phyloP scores from a whole-genome alignment of 805 yeast genomes.

The Cyberlindnera amylophila region DNA sequence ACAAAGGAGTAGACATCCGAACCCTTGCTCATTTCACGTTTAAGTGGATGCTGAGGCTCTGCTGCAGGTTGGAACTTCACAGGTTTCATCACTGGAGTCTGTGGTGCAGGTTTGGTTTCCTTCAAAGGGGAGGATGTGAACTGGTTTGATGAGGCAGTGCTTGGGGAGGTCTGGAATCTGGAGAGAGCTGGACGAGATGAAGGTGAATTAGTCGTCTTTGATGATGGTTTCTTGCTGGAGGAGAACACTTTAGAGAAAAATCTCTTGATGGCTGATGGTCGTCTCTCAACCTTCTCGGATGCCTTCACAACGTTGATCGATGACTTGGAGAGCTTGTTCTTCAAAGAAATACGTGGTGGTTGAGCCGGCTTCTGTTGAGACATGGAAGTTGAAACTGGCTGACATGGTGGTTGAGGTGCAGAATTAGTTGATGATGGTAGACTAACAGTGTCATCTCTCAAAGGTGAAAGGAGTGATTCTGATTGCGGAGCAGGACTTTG shows the following conservation, averaged over 20 bases:
- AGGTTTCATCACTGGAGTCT: neutral
- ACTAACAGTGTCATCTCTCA: neutral
- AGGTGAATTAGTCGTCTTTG: neutral
- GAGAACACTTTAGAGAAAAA: slow-evolving; percentile 21
- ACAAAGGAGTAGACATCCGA: slow-evolving; percentile 23
- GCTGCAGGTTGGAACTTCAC: neutral
- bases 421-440: too few species aligned
- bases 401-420: too few species aligned
- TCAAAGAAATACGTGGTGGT: neutral
- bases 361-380: too few species aligned
- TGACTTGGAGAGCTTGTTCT: neutral
- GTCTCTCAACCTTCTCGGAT: slow-evolving; percentile 11
- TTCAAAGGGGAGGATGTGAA: neutral
- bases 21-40: slow-evolving; percentile 4
- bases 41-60: slow-evolving; percentile 3
- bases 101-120: neutral
- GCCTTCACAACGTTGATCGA: neutral
- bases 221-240: slow-evolving; percentile 10
- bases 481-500: neutral
- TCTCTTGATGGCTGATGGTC: slow-evolving; percentile 22
- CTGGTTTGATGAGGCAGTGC: neutral
- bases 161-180: neutral
- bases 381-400: too few species aligned
- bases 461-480: neutral
- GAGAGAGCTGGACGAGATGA: too few species aligned